Base-by-base conservation (phyloP, 2,329 filamentous ascomycete species). In the Gliomastix tumulicola region DNA sequence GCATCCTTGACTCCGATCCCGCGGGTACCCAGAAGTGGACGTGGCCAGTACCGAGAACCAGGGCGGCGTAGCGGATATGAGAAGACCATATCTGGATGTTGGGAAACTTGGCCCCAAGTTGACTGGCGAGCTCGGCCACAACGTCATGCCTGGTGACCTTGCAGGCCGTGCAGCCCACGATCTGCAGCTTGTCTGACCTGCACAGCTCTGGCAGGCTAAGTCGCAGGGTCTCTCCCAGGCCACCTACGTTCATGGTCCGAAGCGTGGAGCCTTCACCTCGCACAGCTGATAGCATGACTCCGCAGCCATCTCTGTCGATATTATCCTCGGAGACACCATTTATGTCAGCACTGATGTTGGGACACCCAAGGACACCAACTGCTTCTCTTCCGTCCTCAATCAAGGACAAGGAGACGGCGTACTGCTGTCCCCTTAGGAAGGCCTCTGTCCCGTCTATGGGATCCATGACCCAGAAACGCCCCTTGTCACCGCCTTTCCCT, bases 361-460 rank as follows among this genome's bases (percentile, higher is more conserved):
- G 78, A 50, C 74, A 80, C 8, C 71, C 77, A 30, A 80, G 57
- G 3, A 79, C 71, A n/a, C 70, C 76, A 17, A 82, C 50, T 34
- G 69, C 60, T 51, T 82, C 73, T 32, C 56, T 48, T 4, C 77
- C 77, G 36, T 79, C 61, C 40, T 76, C 68, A 3, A 82, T 54
- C 43, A 82, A 55, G 4, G 72, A 70, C 17, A 82, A 56, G 41
- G 74, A 74, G 5, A 82, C 74, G 3, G 71, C 77, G 41, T 81
- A 82, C 55, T 82, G 78, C 53, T 76, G 66, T 3, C 73, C 73
- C 30, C 59, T 58, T 44, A 82, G 69, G 40, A 79, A 82, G 0
- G 76, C 73, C 12, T 70, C 71, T 2, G 78, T 82, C 20, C 78
- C 78, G 45, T 82, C 78, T 6, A 82, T 71, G 0, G 78, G 78